Evolutionary conservation across 257 asterid species (phyloP), one percentile per base, ranked within the genome.

Genomic region (Solanum rostratum): DNA sequence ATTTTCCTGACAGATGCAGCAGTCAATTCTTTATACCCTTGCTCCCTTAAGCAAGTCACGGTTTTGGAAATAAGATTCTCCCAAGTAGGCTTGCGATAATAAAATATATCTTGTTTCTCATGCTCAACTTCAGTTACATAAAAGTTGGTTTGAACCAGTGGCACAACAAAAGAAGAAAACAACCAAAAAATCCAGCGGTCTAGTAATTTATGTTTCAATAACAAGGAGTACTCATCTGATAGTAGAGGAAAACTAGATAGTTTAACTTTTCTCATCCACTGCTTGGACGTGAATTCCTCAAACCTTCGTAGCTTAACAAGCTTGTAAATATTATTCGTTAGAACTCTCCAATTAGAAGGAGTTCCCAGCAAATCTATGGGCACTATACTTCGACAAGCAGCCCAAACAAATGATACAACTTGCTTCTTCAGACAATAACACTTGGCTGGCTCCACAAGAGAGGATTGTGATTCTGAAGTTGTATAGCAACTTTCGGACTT

Each of bases 381-480:
- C 85, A 96, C 90, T 59, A 96, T 89, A 84, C 95, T 92, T 90
- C 98, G 90, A 90, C 98, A 91, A 85, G 92, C 87, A 78, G 99
- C 96, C 98, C 98, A 95, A 74, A 93, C 84, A 86, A 93, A 96
- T 18, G 97, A 92, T 39, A 89, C 92, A n/a, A 96, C 95, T 84
- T 93, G 93, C 85, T 89, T 91, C 91, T 95, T 94, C 55, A 86
- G 89, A 90, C 98, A 92, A 86, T 84, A 86, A 81, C 76, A 84
- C 85, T 87, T 87, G 80, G 87, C 84, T 62, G 94, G 88, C 84
- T 86, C 92, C 84, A 83, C 84, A 81, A 62, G 88, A 87, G 65
- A 63, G 76, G 82, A 66, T 79, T 74, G 70, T 43, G 88, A 70
- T 86, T 85, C 86, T 37, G 90, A 69, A 69, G 66, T 88, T 79